Evolutionary conservation across 1,284 basidiomycete species (phyloP).

Genomic region (Athelia sp.): DNA sequence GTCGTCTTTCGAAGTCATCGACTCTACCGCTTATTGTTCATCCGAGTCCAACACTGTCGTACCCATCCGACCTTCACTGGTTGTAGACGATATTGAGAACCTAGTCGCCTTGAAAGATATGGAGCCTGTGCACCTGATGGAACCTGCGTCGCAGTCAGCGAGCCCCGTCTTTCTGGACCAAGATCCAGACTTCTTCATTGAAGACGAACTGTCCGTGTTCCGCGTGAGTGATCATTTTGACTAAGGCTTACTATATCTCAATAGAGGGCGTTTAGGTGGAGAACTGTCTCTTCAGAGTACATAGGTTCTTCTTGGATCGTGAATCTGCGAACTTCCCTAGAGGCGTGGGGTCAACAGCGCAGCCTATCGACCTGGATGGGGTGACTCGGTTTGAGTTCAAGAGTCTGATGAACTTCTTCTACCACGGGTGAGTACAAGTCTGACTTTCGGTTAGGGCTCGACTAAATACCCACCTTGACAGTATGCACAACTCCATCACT

Average conservation of each 20-base stretch:
- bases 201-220: constrained; percentile 14
- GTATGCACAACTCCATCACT: constrained; percentile 21
- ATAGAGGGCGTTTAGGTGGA: constrained; percentile 22
- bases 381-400: constrained; percentile 26
- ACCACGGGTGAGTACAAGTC: constrained; percentile 28
- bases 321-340: constrained; percentile 28
- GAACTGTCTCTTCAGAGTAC: constrained; percentile 28
- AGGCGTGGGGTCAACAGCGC: constrained; percentile 16
- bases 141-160: no score
- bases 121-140: no score
- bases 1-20: no score
- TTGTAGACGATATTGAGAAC: no score
- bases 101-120: no score
- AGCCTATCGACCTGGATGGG: constrained; percentile 22
- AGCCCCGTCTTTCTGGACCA: not conserved
- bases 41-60: no score
- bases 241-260: not conserved
- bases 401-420: constrained; percentile 28
- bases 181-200: constrained; percentile 12
- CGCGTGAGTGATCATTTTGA: constrained; percentile 7
- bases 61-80: no score
- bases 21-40: no score
- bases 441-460: no score
- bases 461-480: constrained; percentile 8
- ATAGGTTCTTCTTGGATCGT: constrained; percentile 27